Percentiles rank a stretch among this genome's conserved stretches.
Evolutionary conservation across 2,329 filamentous ascomycete species (phyloP).

Genomic region (Bertia moriformis): DNA sequence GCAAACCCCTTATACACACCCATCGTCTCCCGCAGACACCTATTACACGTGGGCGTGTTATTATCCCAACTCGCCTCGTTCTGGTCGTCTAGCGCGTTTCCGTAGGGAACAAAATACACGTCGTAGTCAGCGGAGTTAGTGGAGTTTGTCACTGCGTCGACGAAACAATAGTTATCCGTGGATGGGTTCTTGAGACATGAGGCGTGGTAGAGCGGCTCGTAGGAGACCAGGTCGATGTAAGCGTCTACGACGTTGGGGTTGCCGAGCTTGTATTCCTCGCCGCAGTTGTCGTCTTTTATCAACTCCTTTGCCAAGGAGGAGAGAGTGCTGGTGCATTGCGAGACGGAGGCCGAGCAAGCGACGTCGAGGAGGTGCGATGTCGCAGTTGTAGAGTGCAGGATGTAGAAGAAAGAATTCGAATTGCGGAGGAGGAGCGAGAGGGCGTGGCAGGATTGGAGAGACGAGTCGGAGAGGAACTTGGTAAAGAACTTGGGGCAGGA

Average conservation of each 20-base stretch:
- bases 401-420: constrained; percentile 52
- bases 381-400: constrained; percentile 34
- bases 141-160: constrained; percentile 47
- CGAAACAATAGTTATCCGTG: constrained; percentile 43
- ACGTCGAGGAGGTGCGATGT: constrained; percentile 46
- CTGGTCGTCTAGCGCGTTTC: neutral
- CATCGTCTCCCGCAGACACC: neutral
- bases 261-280: constrained; percentile 34
- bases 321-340: constrained; percentile 37
- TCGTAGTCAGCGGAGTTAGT: constrained; percentile 41
- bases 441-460: constrained; percentile 42
- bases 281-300: constrained; percentile 34
- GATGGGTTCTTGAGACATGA: constrained; percentile 43
- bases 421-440: constrained; percentile 55
- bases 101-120: constrained; percentile 44
- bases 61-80: neutral
- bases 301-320: constrained; percentile 36
- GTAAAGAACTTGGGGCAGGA: constrained; percentile 35
- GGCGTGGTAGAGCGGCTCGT: constrained; percentile 45
- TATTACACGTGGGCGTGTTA: neutral
- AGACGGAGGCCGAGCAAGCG: constrained; percentile 38
- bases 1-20: neutral
- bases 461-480: constrained; percentile 32
- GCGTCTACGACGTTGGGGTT: constrained; percentile 49
- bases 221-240: constrained; percentile 46